Evolutionary conservation across 1,139 yeast species (phyloP).

Genomic region (Nakaseomyces nivariensis): DNA sequence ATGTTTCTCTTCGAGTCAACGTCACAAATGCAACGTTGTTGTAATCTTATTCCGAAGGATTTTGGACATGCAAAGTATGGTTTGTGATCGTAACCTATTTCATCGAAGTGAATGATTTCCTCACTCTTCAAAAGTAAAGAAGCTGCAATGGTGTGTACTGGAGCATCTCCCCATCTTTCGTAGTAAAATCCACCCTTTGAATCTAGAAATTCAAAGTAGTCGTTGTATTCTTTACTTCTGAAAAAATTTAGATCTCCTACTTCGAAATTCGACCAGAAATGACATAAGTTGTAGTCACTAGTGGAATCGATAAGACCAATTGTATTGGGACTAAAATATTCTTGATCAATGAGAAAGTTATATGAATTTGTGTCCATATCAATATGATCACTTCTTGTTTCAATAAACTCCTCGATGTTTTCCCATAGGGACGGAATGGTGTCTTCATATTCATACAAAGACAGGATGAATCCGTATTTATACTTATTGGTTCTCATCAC

Average conservation of each 20-base stretch:
- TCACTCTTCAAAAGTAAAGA: constrained; percentile 54
- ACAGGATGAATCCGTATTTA: constrained; percentile 68
- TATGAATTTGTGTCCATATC: constrained; percentile 60
- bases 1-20: constrained; percentile 38
- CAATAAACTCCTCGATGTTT: constrained; percentile 55
- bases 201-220: constrained; percentile 61
- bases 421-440: constrained; percentile 81
- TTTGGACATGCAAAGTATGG: constrained; percentile 82
- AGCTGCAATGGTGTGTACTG: constrained; percentile 79
- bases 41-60: constrained; percentile 38
- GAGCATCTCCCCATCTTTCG: constrained; percentile 98
- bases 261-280: constrained; percentile 94
- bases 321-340: constrained; percentile 27
- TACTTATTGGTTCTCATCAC: constrained; percentile 68
- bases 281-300: constrained; percentile 73
- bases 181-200: constrained; percentile 75
- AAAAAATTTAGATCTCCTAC: constrained; percentile 74
- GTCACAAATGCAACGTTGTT: constrained; percentile 65
- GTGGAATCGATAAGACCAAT: constrained; percentile 29
- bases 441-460: constrained; percentile 72
- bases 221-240: constrained; percentile 57
- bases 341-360: constrained; percentile 58
- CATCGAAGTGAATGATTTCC: constrained; percentile 81
- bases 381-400: constrained; percentile 26
- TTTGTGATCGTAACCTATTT: constrained; percentile 74